Evolutionary conservation across 2,329 filamentous ascomycete species (phyloP).

Genomic region (Arthrobotrys iridis): DNA sequence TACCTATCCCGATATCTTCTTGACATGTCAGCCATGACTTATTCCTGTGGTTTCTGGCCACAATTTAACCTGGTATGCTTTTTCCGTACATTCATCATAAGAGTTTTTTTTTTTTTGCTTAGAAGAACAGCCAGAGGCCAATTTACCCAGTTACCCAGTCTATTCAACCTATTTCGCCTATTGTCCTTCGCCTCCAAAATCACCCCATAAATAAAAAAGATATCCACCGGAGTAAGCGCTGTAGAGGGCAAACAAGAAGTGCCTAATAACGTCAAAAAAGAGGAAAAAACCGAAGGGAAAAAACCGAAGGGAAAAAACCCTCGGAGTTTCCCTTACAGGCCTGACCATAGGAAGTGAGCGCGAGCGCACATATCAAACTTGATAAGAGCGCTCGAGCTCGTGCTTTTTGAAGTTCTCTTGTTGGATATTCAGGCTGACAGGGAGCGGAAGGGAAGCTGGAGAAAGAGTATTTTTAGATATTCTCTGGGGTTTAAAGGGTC

Average conservation of each 20-base stretch:
- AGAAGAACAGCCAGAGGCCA: neutral
- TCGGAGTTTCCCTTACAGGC: constrained; percentile 14
- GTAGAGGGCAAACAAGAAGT: neutral
- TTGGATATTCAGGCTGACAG: constrained; percentile 12
- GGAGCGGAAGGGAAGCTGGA: neutral
- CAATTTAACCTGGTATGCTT: constrained; percentile 27
- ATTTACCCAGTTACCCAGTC: constrained; percentile 24
- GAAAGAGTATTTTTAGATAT: constrained; percentile 37
- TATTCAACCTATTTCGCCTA: constrained; percentile 52
- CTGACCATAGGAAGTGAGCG: constrained; percentile 5
- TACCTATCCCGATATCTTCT: neutral
- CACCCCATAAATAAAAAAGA: neutral
- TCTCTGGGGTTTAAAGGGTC: constrained; percentile 26
- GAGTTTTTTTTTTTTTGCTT: neutral
- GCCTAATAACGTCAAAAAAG: too few species aligned
- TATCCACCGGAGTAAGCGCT: neutral
- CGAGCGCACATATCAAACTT: neutral
- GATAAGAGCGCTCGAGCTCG: constrained; percentile 30
- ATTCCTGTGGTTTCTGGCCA: constrained; percentile 13
- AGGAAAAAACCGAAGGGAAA: constrained; percentile 3
- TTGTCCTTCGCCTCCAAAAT: constrained; percentile 41
- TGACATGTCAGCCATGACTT: constrained; percentile 9
- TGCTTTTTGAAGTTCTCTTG: neutral
- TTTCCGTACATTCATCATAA: neutral
- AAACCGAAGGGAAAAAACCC: constrained; percentile 8